Conservation (phyloP, 164 flowering plant species). For the Buxus sempervirens region DNA sequence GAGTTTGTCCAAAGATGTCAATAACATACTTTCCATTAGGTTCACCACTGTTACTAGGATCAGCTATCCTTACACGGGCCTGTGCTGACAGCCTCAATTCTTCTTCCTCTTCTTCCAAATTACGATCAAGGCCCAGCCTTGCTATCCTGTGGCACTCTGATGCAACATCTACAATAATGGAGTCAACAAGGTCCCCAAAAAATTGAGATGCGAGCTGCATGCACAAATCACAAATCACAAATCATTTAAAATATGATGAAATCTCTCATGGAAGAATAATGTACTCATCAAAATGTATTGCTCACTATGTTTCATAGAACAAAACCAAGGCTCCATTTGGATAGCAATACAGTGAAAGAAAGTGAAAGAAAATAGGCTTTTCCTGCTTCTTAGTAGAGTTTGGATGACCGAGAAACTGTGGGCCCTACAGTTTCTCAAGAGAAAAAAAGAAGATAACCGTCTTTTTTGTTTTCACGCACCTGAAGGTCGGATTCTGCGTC, state of each 20-base stretch:
- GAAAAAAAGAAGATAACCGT: no score
- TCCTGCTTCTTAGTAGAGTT: no score
- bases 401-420: no score
- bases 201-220: conserved; percentile 12
- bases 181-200: conserved; percentile 55
- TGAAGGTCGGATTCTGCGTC: no score
- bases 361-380: no score
- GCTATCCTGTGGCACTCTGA: conserved; percentile 74
- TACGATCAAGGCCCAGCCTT: conserved; percentile 57
- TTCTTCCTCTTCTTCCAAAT: conserved; percentile 70
- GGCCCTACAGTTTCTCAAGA: no score
- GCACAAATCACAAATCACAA: not conserved
- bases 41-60: conserved; percentile 72
- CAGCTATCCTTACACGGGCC: conserved; percentile 77
- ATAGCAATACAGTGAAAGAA: no score
- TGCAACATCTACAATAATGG: conserved; percentile 69
- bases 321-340: no score
- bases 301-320: no score
- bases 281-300: not conserved
- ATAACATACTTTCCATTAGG: conserved; percentile 72
- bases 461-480: no score
- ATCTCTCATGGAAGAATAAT: not conserved
- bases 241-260: no score
- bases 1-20: conserved; percentile 95
- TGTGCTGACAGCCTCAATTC: conserved; percentile 82